Conservation (phyloP, 2,329 filamentous ascomycete species). For the Botrytis porri region DNA sequence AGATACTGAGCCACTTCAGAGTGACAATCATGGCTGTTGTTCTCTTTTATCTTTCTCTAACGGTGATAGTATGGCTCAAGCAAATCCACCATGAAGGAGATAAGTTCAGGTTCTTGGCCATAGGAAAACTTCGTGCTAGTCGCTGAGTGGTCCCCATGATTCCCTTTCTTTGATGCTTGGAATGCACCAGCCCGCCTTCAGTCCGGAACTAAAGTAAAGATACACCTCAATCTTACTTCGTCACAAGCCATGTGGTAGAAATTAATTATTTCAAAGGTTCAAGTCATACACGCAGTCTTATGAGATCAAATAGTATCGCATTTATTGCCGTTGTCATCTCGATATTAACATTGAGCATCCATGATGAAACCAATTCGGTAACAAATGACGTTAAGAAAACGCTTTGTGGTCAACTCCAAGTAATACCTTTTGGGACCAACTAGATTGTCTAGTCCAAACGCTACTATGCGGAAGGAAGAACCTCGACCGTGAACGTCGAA, state of each 20-base stretch:
- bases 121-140: no score
- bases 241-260: no score
- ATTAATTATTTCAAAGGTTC: no score
- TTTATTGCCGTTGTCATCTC: neutral
- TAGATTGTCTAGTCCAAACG: neutral
- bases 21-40: neutral
- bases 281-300: neutral
- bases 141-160: no score
- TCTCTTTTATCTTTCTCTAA: neutral
- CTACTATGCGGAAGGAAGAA: neutral
- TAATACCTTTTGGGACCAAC: neutral
- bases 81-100: neutral
- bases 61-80: neutral
- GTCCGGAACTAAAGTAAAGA: rapidly evolving
- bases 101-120: neutral
- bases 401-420: neutral
- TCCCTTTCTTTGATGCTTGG: no score
- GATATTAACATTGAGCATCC: neutral
- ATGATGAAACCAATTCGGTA: neutral
- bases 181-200: neutral
- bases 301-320: neutral
- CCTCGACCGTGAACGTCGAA: neutral
- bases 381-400: neutral
- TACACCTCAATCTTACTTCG: neutral
- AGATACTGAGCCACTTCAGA: neutral